Evolutionary conservation across 805 yeast genomes (phyloP).

Genomic region (Cyberlindnera euphorbiae): DNA sequence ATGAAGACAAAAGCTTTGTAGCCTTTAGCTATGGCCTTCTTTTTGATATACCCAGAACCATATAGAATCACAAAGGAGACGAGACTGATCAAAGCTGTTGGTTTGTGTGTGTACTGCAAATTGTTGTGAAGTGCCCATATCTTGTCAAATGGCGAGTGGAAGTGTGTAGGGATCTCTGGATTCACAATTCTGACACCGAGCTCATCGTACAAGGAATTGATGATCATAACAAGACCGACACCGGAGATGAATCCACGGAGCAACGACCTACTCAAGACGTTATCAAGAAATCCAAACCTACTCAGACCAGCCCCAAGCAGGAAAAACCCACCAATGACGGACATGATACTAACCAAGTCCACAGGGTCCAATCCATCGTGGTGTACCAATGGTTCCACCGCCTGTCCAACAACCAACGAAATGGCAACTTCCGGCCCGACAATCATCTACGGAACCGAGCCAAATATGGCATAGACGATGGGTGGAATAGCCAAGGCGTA

Average conservation of each 20-base stretch:
- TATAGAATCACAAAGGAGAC: constrained; percentile 44
- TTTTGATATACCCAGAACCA: constrained; percentile 39
- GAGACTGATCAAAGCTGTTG: constrained; percentile 60
- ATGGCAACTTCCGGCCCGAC: constrained; percentile 93
- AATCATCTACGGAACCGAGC: constrained; percentile 83
- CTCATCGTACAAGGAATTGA: constrained; percentile 68
- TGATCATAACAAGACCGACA: constrained; percentile 78
- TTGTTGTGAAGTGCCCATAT: constrained; percentile 50
- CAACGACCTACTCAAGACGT: constrained; percentile 70
- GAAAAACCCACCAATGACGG: constrained; percentile 71
- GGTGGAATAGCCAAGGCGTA: constrained; percentile 77
- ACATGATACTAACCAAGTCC: constrained; percentile 60
- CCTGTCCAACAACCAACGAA: constrained; percentile 77
- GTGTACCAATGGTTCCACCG: constrained; percentile 51
- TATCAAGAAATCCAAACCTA: constrained; percentile 83
- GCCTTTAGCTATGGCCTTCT: constrained; percentile 24
- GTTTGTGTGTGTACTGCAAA: constrained; percentile 42
- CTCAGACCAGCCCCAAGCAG: constrained; percentile 70
- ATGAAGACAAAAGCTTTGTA: constrained; percentile 51
- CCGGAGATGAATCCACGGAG: constrained; percentile 82
- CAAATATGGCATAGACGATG: constrained; percentile 67
- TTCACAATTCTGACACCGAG: constrained; percentile 57
- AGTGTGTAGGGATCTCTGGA: constrained; percentile 42
- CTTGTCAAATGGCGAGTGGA: constrained; percentile 72
- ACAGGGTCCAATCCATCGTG: constrained; percentile 42